phyloP scores from a whole-genome alignment of 306 rosid genomes.

The Corylus avellana region DNA sequence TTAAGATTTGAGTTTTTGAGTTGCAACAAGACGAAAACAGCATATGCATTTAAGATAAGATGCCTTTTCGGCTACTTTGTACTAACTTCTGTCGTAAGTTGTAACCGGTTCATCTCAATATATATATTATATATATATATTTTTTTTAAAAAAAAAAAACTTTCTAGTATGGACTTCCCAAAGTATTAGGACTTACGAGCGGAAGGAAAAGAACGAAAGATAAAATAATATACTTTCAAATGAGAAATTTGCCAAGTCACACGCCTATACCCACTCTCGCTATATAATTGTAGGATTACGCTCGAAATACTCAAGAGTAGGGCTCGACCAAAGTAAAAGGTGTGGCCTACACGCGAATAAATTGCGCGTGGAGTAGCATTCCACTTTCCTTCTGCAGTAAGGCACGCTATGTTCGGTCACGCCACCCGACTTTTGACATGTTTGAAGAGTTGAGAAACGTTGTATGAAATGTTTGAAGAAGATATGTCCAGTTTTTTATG shows the following conservation, averaged over 20 bases:
- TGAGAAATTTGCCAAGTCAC: no score
- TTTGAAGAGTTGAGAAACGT: background rate
- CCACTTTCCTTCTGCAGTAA: background rate
- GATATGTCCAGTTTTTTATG: background rate
- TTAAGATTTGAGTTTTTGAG: no score
- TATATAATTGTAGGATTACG: background rate
- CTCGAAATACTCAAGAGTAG: background rate
- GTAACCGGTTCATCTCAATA: no score
- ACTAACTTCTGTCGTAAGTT: no score
- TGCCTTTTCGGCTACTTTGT: no score
- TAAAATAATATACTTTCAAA: background rate
- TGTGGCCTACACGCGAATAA: background rate
- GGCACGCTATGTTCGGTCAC: conserved; percentile 2
- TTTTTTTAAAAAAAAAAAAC: no score
- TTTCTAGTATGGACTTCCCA: no score
- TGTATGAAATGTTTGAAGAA: background rate
- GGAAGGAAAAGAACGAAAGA: no score
- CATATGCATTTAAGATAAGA: no score
- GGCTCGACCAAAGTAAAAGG: background rate
- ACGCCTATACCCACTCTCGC: background rate
- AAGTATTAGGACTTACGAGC: no score
- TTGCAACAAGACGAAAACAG: no score
- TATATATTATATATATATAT: no score
- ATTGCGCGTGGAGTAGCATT: background rate
- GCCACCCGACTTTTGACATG: conserved; percentile 6